A percentile compares a stretch with the other conserved stretches of the same genome.
These are phyloP conservation scores for Globisporangium takayamanum DNA, from an alignment of 352 stramenopile genomes.

Conservation along the genomic window DNA sequence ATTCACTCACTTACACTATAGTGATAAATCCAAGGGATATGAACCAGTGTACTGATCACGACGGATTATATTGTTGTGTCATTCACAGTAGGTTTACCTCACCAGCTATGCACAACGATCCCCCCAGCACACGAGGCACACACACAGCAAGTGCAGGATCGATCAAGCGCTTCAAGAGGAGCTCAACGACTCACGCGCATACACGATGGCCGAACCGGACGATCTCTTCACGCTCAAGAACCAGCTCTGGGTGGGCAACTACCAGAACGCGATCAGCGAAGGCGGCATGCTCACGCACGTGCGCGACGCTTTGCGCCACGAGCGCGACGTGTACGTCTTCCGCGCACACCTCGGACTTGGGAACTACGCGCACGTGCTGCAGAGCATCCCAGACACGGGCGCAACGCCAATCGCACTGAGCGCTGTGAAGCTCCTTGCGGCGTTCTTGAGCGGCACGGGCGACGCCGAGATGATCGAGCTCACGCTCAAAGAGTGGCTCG, in stretches of 20 bases:
- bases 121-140: too few relatives aligned
- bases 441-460: slow-evolving; percentile 63
- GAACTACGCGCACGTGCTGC: slow-evolving; percentile 86
- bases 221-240: slow-evolving; percentile 98
- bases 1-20: too few relatives aligned
- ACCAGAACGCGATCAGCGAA: slow-evolving; percentile 91
- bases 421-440: slow-evolving; percentile 84
- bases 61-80: too few relatives aligned
- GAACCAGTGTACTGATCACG: too few relatives aligned
- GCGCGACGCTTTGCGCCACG: slow-evolving; percentile 75
- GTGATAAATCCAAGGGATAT: too few relatives aligned
- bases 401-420: slow-evolving; percentile 66
- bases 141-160: too few relatives aligned
- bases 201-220: slow-evolving; percentile 89
- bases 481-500: slow-evolving; percentile 89
- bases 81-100: too few relatives aligned
- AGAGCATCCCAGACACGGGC: slow-evolving; percentile 72
- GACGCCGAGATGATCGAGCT: slow-evolving; percentile 86
- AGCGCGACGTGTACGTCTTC: slow-evolving; percentile 94
- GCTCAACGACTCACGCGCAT: not conserved
- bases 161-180: not conserved
- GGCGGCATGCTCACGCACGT: slow-evolving; percentile 84
- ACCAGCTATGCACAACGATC: too few relatives aligned
- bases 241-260: slow-evolving; percentile 97
- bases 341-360: slow-evolving; percentile 88